Conservation (phyloP, 768 basidiomycete genomes). For the Lentinula lateritia region DNA sequence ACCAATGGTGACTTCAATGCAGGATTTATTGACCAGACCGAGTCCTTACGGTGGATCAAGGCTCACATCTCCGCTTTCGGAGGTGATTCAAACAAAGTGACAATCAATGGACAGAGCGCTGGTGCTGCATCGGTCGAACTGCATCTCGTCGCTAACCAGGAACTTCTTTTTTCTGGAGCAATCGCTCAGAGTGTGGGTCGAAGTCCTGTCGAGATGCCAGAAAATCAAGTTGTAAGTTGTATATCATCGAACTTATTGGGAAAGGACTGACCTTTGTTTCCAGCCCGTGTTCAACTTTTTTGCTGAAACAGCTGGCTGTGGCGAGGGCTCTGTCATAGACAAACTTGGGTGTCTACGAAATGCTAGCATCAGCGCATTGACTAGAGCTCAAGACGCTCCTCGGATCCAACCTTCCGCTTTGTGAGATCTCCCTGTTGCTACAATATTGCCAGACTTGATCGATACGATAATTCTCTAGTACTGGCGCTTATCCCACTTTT, state of each 20-base stretch:
- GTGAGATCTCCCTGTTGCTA: neutral
- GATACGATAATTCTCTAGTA: neutral
- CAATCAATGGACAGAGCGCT: conserved; percentile 58
- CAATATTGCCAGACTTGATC: too few relatives aligned
- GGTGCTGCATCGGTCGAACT: conserved; percentile 52
- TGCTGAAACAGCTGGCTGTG: conserved; percentile 47
- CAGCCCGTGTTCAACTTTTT: conserved; percentile 52
- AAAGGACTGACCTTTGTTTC: neutral
- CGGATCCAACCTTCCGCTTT: conserved; percentile 13
- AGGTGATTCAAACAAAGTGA: conserved; percentile 32
- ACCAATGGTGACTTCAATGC: conserved; percentile 44
- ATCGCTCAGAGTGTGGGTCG: conserved; percentile 62
- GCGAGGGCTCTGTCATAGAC: conserved; percentile 23
- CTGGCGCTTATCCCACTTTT: conserved; percentile 42
- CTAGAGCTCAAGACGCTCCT: conserved; percentile 48
- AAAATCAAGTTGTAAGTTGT: conserved; percentile 45
- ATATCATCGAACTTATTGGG: neutral
- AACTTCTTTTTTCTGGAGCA: conserved; percentile 44
- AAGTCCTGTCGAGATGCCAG: conserved; percentile 42
- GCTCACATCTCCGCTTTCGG: conserved; percentile 32
- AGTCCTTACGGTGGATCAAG: conserved; percentile 33
- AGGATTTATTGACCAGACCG: conserved; percentile 50
- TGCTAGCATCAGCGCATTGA: conserved; percentile 45
- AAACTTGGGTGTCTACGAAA: conserved; percentile 44
- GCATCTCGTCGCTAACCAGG: conserved; percentile 42